Conservation (phyloP, 2,329 filamentous ascomycete species). For the Hymenoscyphus scutula region DNA sequence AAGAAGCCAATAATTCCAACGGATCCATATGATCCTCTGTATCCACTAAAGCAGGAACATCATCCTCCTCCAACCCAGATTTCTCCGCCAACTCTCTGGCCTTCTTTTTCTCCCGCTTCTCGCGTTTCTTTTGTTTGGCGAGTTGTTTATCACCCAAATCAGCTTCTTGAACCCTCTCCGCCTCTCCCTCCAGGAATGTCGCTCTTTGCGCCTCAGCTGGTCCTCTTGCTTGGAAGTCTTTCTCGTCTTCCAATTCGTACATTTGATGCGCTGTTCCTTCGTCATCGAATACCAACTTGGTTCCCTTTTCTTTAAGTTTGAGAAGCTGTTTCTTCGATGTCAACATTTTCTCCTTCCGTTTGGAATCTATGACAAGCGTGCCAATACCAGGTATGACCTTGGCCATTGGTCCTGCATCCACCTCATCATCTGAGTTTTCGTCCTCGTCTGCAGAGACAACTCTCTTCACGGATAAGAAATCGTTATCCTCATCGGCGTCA, state of each 20-base stretch:
- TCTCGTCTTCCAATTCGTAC: constrained; percentile 86
- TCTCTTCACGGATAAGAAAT: constrained; percentile 88
- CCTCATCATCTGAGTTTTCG: constrained; percentile 45
- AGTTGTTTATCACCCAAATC: constrained; percentile 81
- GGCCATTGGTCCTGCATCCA: constrained; percentile 41
- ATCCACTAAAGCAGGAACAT: constrained; percentile 33
- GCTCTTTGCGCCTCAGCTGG: constrained; percentile 72
- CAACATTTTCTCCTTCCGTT: constrained; percentile 92
- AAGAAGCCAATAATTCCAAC: constrained; percentile 55
- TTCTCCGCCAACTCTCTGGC: constrained; percentile 58
- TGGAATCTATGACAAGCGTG: constrained; percentile 83
- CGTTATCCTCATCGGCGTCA: constrained; percentile 67
- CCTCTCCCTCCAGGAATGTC: constrained; percentile 75
- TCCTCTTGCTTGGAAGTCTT: constrained; percentile 73
- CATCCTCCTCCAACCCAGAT: constrained; percentile 37
- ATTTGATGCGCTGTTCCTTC: constrained; percentile 81
- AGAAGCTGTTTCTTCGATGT: constrained; percentile 91
- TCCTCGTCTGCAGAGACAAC: constrained; percentile 58
- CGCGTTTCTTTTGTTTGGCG: constrained; percentile 73
- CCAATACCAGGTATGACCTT: constrained; percentile 67
- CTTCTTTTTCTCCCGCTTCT: constrained; percentile 74
- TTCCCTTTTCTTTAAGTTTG: constrained; percentile 83
- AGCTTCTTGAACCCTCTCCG: constrained; percentile 65
- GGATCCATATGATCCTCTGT: constrained; percentile 50
- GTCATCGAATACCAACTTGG: constrained; percentile 87